phyloP scores from a whole-genome alignment of 192 early-diverging fungal species.

The Dissophora ornata region DNA sequence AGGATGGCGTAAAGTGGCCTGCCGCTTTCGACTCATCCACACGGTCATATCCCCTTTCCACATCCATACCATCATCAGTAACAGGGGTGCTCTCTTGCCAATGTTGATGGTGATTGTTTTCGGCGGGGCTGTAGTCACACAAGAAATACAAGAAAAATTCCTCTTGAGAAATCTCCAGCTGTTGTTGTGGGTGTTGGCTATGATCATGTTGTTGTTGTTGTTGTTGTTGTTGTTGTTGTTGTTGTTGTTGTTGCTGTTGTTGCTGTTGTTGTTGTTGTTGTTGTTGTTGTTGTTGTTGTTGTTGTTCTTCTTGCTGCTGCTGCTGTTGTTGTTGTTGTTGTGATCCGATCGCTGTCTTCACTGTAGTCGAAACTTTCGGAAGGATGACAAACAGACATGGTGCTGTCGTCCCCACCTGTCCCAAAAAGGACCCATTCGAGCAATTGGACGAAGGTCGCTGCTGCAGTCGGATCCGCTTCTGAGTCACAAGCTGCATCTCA shows the following conservation, averaged over 20 bases:
- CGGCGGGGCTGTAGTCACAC: conserved; percentile 21
- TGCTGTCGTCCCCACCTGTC: conserved; percentile 1
- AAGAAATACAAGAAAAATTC: conserved; percentile 30
- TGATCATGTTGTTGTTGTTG: too few relatives aligned
- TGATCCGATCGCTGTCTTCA: too few relatives aligned
- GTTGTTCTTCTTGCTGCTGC: too few relatives aligned
- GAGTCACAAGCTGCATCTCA: conserved; percentile 16
- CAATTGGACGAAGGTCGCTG: not conserved
- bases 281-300: too few relatives aligned
- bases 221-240: too few relatives aligned
- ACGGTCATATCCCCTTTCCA: too few relatives aligned
- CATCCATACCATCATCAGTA: too few relatives aligned
- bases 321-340: too few relatives aligned
- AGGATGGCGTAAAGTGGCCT: too few relatives aligned
- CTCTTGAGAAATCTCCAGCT: not conserved
- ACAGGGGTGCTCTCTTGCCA: not conserved
- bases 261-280: too few relatives aligned
- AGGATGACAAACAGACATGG: conserved; percentile 24
- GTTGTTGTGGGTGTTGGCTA: not conserved
- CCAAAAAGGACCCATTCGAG: not conserved
- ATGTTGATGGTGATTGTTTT: not conserved
- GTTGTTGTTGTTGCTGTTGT: too few relatives aligned
- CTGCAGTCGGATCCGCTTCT: conserved; percentile 18
- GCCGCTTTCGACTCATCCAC: too few relatives aligned
- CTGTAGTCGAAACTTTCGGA: not conserved